phyloP scores from a whole-genome alignment of 2,329 filamentous ascomycete species.

The Hyphodiscus sp. region DNA sequence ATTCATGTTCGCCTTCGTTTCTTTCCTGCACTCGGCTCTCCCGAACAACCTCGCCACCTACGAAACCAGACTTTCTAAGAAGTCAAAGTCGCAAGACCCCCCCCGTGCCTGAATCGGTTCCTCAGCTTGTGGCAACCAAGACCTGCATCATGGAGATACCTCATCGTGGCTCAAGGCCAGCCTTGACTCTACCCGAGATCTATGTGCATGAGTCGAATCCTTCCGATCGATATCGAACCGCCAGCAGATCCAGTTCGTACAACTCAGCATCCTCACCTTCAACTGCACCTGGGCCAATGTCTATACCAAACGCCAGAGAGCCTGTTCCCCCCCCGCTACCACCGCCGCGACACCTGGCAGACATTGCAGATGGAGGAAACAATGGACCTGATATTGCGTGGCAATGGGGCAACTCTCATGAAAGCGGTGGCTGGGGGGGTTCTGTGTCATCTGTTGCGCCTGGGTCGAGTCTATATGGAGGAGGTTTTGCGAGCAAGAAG shows the following conservation, averaged over 20 bases:
- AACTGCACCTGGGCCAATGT: conserved; percentile 47
- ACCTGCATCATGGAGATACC: conserved; percentile 37
- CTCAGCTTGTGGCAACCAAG: not conserved
- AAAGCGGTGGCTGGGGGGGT: conserved; percentile 39
- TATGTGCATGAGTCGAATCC: conserved; percentile 35
- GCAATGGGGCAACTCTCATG: conserved; percentile 53
- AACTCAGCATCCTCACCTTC: conserved; percentile 32
- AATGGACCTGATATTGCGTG: conserved; percentile 54
- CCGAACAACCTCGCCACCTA: conserved; percentile 25
- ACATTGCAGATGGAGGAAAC: conserved; percentile 42
- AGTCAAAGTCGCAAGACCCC: conserved; percentile 2
- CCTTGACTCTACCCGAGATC: conserved; percentile 34
- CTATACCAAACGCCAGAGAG: conserved; percentile 52
- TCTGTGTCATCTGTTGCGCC: conserved; percentile 37
- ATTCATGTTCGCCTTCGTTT: conserved; percentile 23
- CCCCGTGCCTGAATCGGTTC: not conserved
- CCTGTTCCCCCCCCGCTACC: conserved; percentile 55
- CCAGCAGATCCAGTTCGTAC: conserved; percentile 23
- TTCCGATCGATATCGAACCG: conserved; percentile 25
- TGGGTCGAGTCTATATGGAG: conserved; percentile 43
- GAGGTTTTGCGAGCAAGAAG: conserved; percentile 32
- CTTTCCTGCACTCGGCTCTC: conserved; percentile 17
- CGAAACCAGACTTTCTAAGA: conserved; percentile 11
- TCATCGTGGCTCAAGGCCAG: conserved; percentile 23
- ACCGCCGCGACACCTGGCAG: conserved; percentile 52